Evolutionary conservation across 176 grass and related monocot genomes (phyloP).

Genomic region (Hordeum marinum): DNA sequence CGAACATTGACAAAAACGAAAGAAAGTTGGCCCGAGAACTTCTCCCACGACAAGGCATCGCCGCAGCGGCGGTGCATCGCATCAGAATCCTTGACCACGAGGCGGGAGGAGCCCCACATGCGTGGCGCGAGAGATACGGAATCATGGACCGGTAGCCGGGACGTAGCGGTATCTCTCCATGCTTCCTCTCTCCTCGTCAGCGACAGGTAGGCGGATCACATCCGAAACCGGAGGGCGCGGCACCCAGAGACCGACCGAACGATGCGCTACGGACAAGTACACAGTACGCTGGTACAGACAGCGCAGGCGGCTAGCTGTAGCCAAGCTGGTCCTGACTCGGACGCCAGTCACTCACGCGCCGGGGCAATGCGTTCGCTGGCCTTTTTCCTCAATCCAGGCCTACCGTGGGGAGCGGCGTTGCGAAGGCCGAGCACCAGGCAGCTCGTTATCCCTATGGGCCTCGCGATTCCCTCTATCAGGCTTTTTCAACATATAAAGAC

Average conservation of each 20-base stretch:
- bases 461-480: too few relatives aligned
- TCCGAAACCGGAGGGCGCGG: not conserved
- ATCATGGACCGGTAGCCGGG: not conserved
- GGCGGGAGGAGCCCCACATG: not conserved
- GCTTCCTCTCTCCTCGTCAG: not conserved
- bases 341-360: not conserved
- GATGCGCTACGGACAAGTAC: not conserved
- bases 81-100: not conserved
- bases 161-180: not conserved
- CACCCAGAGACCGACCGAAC: not conserved
- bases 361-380: not conserved
- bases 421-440: too few relatives aligned
- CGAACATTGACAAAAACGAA: too few relatives aligned
- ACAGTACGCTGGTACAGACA: not conserved
- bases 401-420: not conserved
- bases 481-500: too few relatives aligned
- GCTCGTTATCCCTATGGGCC: too few relatives aligned
- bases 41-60: too few relatives aligned
- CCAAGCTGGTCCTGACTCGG: slow-evolving; percentile 17
- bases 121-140: not conserved
- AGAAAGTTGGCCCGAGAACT: too few relatives aligned
- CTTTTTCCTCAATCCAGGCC: not conserved
- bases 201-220: not conserved
- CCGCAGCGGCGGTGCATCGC: not conserved
- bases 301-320: not conserved